Evolutionary conservation across 192 early-diverging fungal genomes (phyloP).

Genomic region (Mortierella alpina): DNA sequence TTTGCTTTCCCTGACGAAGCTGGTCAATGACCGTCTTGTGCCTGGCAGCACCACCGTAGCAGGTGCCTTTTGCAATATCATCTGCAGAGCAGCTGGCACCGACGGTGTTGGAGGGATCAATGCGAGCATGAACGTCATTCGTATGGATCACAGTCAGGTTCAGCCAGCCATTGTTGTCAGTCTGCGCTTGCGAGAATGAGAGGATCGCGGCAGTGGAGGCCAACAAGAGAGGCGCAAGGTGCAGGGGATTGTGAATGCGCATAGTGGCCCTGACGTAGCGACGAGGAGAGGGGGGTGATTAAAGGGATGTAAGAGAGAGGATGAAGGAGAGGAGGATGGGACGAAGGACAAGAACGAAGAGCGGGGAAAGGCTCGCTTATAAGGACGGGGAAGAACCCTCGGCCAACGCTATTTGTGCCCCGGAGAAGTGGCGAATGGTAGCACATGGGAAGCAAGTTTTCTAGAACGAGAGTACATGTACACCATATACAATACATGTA

Average conservation of each 20-base stretch:
- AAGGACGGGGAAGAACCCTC: neutral
- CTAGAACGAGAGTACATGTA: too few relatives aligned
- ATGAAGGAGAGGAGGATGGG: neutral
- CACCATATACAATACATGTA: too few relatives aligned
- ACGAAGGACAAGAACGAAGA: neutral
- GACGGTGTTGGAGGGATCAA: slow-evolving; percentile 29
- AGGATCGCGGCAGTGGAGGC: neutral
- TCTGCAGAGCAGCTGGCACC: slow-evolving; percentile 12
- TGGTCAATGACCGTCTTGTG: slow-evolving; percentile 63
- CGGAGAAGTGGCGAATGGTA: too few relatives aligned
- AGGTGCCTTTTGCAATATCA: slow-evolving; percentile 16
- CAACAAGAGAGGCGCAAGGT: neutral
- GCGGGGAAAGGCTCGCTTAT: neutral
- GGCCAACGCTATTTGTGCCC: too few relatives aligned
- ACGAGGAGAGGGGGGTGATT: neutral
- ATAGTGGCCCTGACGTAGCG: neutral
- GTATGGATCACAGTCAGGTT: slow-evolving; percentile 46
- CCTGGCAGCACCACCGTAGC: slow-evolving; percentile 67
- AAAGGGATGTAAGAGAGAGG: neutral
- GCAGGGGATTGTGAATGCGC: neutral
- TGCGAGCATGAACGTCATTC: slow-evolving; percentile 40
- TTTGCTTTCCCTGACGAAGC: slow-evolving; percentile 56
- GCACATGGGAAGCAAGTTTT: too few relatives aligned
- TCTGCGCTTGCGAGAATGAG: neutral
- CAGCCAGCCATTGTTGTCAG: slow-evolving; percentile 9